These are phyloP conservation scores for Suillus tomentosus DNA, from an alignment of 768 basidiomycete genomes.

Conservation along the genomic window DNA sequence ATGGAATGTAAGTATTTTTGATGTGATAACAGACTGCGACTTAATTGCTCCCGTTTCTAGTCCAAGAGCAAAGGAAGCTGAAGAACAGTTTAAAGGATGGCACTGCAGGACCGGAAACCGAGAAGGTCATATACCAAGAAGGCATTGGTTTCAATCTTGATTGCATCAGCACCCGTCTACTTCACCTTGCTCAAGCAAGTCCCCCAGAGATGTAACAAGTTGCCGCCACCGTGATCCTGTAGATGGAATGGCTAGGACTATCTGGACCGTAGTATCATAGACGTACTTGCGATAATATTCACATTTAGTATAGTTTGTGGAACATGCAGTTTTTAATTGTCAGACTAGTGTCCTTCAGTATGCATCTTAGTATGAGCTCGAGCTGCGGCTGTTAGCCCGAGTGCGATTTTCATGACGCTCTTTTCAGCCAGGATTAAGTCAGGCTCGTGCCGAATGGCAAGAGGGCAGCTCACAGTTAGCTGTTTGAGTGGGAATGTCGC, in stretches of 20 bases:
- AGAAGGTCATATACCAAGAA: constrained; percentile 5
- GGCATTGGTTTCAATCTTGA: constrained; percentile 2
- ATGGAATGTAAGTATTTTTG: background rate
- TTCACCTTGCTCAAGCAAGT: background rate
- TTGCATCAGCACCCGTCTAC: background rate
- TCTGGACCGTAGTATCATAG: background rate
- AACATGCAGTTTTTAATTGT: background rate
- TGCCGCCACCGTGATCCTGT: background rate
- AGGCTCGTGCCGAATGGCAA: background rate
- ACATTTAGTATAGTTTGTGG: background rate
- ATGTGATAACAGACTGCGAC: background rate
- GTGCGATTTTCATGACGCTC: background rate
- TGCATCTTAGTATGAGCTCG: background rate
- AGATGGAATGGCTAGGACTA: background rate
- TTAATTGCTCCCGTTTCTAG: background rate
- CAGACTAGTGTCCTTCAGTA: background rate
- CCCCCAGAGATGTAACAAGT: background rate
- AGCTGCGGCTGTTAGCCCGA: background rate
- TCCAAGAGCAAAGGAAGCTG: constrained; percentile 6
- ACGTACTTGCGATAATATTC: background rate
- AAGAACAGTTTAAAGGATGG: background rate
- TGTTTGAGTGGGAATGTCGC: background rate
- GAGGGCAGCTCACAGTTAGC: background rate
- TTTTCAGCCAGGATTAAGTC: background rate
- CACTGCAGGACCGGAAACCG: background rate